phyloP scores from a whole-genome alignment of 2,329 filamentous ascomycete genomes.

The Clonostachys sp. region DNA sequence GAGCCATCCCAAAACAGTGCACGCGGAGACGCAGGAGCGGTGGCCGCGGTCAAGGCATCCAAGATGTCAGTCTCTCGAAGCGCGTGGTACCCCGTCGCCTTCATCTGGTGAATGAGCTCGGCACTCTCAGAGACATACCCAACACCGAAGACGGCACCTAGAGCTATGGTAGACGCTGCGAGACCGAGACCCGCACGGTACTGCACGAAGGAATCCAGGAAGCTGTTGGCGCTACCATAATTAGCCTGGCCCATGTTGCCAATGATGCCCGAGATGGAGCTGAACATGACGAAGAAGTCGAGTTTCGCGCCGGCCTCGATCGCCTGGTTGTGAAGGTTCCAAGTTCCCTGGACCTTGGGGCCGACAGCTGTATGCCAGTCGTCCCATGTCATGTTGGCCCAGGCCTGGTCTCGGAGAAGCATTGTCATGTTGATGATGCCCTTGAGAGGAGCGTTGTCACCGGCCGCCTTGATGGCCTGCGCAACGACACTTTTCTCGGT shows the following conservation, averaged over 20 bases:
- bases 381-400: conserved; percentile 3
- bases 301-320: conserved; percentile 6
- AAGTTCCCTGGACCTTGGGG: conserved; percentile 23
- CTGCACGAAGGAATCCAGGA: conserved; percentile 17
- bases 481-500: background rate
- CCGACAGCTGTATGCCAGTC: conserved; percentile 11
- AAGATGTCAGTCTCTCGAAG: background rate
- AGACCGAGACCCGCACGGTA: background rate
- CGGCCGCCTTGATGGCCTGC: conserved; percentile 22
- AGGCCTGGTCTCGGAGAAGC: background rate
- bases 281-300: conserved; percentile 32
- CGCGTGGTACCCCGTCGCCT: conserved; percentile 2
- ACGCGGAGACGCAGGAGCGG: background rate
- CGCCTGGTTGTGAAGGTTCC: conserved; percentile 14
- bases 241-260: conserved; percentile 29
- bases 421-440: conserved; percentile 2
- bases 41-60: background rate
- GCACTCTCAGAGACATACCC: background rate
- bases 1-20: background rate
- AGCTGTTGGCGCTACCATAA: conserved; percentile 27
- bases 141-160: background rate
- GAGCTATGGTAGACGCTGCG: background rate
- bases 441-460: conserved; percentile 11
- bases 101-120: background rate
- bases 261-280: conserved; percentile 24